Evolutionary conservation across 805 yeast species (phyloP).

Genomic region (Pichia sporocuriosa): DNA sequence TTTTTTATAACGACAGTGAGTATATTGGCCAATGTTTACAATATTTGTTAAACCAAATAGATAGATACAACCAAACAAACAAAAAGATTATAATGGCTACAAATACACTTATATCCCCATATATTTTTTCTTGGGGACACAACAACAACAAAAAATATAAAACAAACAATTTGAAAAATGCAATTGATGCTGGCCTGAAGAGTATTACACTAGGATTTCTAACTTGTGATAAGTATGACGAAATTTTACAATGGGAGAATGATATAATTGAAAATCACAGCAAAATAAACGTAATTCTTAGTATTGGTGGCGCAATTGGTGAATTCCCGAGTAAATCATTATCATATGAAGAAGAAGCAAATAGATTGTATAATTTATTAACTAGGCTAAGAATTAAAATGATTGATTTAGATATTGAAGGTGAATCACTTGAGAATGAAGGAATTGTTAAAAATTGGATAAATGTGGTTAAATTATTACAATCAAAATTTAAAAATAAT

Average conservation of each 20-base stretch:
- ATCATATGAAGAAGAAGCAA: constrained; percentile 14
- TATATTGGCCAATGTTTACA: no score
- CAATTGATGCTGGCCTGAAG: constrained; percentile 12
- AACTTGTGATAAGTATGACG: constrained; percentile 20
- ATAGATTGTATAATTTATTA: constrained; percentile 15
- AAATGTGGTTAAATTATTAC: constrained; percentile 1
- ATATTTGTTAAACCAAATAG: no score
- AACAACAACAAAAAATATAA: constrained; percentile 14
- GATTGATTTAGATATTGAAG: constrained; percentile 30
- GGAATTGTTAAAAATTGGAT: constrained; percentile 12
- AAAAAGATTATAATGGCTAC: no score
- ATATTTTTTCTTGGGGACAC: constrained; percentile 27
- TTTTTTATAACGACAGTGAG: background rate
- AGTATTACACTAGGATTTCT: constrained; percentile 25
- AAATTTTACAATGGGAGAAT: constrained; percentile 22
- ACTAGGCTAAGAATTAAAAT: constrained; percentile 13
- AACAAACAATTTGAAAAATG: constrained; percentile 16
- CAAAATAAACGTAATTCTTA: constrained; percentile 19
- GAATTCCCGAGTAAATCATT: constrained; percentile 18
- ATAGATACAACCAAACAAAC: no score
- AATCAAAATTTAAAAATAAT: background rate
- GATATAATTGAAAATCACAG: constrained; percentile 19
- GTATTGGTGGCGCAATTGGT: constrained; percentile 30
- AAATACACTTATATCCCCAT: constrained; percentile 21
- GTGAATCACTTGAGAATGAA: constrained; percentile 13